These are phyloP conservation scores for Colletotrichum tropicale DNA, from an alignment of 2,329 filamentous ascomycete species.

Conservation along the genomic window DNA sequence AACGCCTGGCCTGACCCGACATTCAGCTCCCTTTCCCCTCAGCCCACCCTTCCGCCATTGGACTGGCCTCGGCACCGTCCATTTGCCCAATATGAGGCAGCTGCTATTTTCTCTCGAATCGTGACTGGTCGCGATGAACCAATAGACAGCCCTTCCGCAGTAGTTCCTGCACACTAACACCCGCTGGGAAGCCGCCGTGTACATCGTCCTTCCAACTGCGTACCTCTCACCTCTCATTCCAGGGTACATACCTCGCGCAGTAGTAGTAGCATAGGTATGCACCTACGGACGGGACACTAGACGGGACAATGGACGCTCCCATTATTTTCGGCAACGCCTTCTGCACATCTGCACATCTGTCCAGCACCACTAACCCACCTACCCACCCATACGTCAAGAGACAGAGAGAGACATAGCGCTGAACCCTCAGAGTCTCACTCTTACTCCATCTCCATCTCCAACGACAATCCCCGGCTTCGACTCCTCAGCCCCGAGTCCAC, in stretches of 20 bases:
- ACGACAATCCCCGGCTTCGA: background rate
- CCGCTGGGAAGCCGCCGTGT: background rate
- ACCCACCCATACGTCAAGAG: background rate
- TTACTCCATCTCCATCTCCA: background rate
- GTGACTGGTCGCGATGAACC: background rate
- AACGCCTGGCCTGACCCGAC: background rate
- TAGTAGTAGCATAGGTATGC: background rate
- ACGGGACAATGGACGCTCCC: background rate
- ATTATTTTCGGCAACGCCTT: slow-evolving; percentile 8
- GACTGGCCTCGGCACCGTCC: background rate
- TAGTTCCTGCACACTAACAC: background rate
- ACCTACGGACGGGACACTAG: background rate
- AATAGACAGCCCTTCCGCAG: background rate
- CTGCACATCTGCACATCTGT: background rate
- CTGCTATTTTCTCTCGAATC: background rate
- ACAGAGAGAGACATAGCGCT: background rate
- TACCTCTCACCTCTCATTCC: background rate
- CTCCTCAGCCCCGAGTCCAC: background rate
- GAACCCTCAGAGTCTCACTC: slow-evolving; percentile 11
- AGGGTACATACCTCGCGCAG: background rate
- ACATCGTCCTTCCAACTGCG: background rate
- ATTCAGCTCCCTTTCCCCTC: background rate
- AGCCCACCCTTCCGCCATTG: background rate
- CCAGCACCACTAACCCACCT: background rate
- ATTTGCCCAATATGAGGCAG: background rate